These are phyloP conservation scores for Babesia ovata DNA, from an alignment of 169 alveolate species.

Conservation along the genomic window DNA sequence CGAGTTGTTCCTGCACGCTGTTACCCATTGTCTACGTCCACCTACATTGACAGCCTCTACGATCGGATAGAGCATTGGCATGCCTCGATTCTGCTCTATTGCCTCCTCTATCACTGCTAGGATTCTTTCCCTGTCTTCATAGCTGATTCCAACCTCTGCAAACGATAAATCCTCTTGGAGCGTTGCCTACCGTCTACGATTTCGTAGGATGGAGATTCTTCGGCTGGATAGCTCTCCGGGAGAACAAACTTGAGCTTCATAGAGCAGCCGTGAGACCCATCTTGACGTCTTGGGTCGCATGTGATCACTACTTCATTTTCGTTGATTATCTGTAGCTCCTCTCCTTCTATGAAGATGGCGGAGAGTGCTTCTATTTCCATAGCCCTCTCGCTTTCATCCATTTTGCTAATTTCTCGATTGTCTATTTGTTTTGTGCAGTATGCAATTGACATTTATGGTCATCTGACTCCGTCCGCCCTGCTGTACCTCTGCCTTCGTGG, in stretches of 20 bases:
- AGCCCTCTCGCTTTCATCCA: conserved; percentile 37
- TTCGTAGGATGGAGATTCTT: conserved; percentile 20
- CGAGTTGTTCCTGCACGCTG: conserved; percentile 19
- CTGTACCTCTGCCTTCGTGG: conserved; percentile 16
- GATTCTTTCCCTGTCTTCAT: conserved; percentile 11
- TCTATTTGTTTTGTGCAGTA: not conserved
- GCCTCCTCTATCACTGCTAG: conserved; percentile 16
- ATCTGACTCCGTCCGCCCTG: not conserved
- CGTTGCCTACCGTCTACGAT: conserved; percentile 23
- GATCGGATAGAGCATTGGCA: conserved; percentile 29
- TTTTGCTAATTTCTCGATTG: not conserved
- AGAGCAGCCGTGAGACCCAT: conserved; percentile 11
- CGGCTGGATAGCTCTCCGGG: conserved; percentile 28
- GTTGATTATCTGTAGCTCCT: conserved; percentile 27
- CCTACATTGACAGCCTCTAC: conserved; percentile 48
- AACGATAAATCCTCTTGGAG: not conserved
- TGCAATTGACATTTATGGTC: not conserved
- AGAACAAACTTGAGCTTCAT: conserved; percentile 19
- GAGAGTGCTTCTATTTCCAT: conserved; percentile 47
- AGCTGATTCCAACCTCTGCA: conserved; percentile 11
- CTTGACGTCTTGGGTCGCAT: conserved; percentile 23
- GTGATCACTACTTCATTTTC: conserved; percentile 27
- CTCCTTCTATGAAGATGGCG: conserved; percentile 43
- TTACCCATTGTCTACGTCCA: not conserved
- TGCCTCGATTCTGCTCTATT: conserved; percentile 27